A percentile compares a stretch with the other conserved stretches of the same genome.
Conservation (phyloP, 768 basidiomycete species). For the Gymnopilus dilepis region DNA sequence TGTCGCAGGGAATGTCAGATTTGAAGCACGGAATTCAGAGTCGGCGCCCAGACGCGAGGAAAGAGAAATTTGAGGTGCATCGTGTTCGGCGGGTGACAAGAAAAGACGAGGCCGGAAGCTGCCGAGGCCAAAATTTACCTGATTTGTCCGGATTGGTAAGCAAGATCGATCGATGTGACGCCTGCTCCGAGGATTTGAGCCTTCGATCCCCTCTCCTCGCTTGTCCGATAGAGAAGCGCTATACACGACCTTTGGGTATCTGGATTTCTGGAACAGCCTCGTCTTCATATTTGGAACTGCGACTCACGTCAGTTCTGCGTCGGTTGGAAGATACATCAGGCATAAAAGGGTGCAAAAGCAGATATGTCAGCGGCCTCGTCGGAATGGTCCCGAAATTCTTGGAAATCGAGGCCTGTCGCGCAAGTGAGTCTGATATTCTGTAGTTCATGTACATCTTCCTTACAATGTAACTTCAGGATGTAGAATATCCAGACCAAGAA, state of each 20-base stretch:
- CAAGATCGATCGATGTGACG: constrained; percentile 5
- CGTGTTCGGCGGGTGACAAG: neutral
- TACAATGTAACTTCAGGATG: constrained; percentile 48
- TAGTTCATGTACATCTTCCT: neutral
- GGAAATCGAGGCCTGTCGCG: constrained; percentile 77
- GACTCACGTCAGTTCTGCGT: neutral
- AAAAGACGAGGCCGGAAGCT: neutral
- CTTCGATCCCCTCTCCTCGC: neutral
- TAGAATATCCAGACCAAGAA: constrained; percentile 69
- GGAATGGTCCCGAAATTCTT: constrained; percentile 77
- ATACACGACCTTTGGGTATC: neutral
- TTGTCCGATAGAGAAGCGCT: constrained; percentile 7
- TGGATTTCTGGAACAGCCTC: neutral
- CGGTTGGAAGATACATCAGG: constrained; percentile 2
- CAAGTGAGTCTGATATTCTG: constrained; percentile 52
- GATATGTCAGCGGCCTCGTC: constrained; percentile 14
- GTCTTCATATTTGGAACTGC: neutral
- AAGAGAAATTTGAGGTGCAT: neutral
- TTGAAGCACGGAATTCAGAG: neutral
- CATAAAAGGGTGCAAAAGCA: neutral
- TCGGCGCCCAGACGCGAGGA: neutral
- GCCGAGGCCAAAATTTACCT: neutral
- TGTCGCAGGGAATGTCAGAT: neutral
- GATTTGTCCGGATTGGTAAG: constrained; percentile 1
- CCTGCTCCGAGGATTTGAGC: constrained; percentile 5